phyloP scores from a whole-genome alignment of 2,329 filamentous ascomycete species.

The Aspergillus sojae region DNA sequence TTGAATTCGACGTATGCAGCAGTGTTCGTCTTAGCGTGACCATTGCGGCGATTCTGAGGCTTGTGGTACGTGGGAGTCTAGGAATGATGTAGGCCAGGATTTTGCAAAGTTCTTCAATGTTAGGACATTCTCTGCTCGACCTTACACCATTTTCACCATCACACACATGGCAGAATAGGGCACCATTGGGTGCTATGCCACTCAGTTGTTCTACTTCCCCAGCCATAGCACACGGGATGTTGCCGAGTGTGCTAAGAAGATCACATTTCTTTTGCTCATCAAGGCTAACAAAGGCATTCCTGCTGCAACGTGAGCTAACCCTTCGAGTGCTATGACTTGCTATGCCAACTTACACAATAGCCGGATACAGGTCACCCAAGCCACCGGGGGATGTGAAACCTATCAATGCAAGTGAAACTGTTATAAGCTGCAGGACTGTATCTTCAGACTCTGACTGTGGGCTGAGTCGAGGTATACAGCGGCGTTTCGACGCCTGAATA shows the following conservation, averaged over 20 bases:
- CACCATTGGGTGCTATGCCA: constrained; percentile 24
- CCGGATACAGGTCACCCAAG: constrained; percentile 44
- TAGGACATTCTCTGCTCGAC: constrained; percentile 18
- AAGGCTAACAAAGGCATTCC: constrained; percentile 50
- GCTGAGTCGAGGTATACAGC: constrained; percentile 37
- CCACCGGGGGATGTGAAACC: constrained; percentile 35
- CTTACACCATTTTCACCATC: constrained; percentile 32
- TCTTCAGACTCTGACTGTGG: constrained; percentile 35
- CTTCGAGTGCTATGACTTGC: not conserved
- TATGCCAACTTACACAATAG: constrained; percentile 51
- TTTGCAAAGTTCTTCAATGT: constrained; percentile 41
- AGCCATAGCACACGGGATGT: constrained; percentile 59
- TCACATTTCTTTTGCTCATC: constrained; percentile 55
- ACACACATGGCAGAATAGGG: constrained; percentile 41
- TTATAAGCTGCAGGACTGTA: constrained; percentile 37
- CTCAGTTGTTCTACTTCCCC: constrained; percentile 44
- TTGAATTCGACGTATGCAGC: constrained; percentile 63
- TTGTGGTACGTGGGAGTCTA: constrained; percentile 53
- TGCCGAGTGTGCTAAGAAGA: constrained; percentile 59
- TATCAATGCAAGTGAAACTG: constrained; percentile 36
- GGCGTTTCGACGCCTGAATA: constrained; percentile 36
- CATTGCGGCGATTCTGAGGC: constrained; percentile 71
- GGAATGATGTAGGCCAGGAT: constrained; percentile 48
- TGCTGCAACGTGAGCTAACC: constrained; percentile 21
- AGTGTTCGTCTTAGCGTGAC: constrained; percentile 69